These are phyloP conservation scores for Beauveria sp. DNA, from an alignment of 2,329 filamentous ascomycete species.

Conservation along the genomic window DNA sequence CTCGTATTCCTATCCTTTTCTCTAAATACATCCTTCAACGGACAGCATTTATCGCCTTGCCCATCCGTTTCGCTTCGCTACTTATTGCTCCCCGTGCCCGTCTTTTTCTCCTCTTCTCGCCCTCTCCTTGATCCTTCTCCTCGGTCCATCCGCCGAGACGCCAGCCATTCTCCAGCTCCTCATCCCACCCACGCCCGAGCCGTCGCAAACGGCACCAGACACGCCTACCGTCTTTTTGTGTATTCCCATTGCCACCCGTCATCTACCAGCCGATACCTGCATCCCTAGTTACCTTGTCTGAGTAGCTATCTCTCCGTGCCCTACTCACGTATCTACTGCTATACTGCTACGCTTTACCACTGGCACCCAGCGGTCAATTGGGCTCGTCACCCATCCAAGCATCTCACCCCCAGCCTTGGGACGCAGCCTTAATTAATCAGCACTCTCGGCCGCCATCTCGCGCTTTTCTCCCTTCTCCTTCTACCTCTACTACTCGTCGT, in stretches of 20 bases:
- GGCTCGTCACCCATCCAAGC: not conserved
- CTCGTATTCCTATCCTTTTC: not conserved
- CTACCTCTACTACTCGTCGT: not conserved
- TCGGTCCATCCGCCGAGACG: not conserved
- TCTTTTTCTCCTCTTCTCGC: not conserved
- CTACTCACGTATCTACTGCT: not conserved
- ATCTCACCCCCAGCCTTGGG: slow-evolving; percentile 7
- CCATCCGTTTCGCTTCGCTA: not conserved
- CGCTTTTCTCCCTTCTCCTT: not conserved
- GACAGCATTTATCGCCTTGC: not conserved
- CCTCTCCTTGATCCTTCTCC: no score
- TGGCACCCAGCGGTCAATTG: not conserved
- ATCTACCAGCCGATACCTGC: not conserved
- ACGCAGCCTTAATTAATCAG: slow-evolving; percentile 4
- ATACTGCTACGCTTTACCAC: not conserved
- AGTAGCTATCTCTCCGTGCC: not conserved
- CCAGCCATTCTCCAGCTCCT: not conserved
- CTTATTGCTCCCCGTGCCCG: not conserved
- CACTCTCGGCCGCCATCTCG: not conserved
- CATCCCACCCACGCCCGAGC: not conserved
- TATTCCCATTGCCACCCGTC: not conserved
- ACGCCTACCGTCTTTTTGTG: not conserved
- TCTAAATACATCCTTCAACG: not conserved
- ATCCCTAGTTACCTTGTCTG: no score
- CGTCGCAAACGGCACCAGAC: not conserved